Base-by-base conservation (phyloP, 257 asterid species). In the Solanum tarijense region DNA sequence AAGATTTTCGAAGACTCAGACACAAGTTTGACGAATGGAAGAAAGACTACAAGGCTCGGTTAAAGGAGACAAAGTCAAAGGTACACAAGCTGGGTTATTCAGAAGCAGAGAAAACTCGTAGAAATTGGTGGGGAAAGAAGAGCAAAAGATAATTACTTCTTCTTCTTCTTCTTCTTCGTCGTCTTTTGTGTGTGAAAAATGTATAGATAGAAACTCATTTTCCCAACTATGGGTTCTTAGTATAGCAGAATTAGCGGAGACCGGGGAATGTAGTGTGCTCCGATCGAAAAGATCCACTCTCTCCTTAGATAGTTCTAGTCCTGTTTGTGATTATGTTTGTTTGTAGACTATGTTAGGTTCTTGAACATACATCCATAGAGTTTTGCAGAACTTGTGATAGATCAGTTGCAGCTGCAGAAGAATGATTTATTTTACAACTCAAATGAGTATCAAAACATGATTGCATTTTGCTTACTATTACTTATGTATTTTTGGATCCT, bases 101-200 rank as follows among this genome's bases (percentile, higher is more conserved):
- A 66, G 96, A 96, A 52, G 90, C 90, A 29, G 98, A 93, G 86
- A 92, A 87, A 89, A 93, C 83, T 84, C 86, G 90, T 75, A 89
- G 92, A 85, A 91, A 69, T 76, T 96, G 99, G 99, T 95, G 98
- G 98, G 98, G 94, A 85, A 94, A 90, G 93, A 93, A 87, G 89
- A 91, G 87, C 93, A 91, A 89, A 81, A 88, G 87, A 87, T 71
- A 32, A 10, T 87, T 87, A 86, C 87, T 87, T 46, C 72, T 32
- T 41, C 83, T 36, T 74, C 41, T 1, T 8, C 83, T 35, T 8
- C 83, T 36, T 74, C 52, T 0, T 11, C 25, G 48, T 36, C 13
- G 18, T 48, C 38, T 41, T 29, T 41, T 38, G 83, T 72, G 35
- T 84, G 88, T 71, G 48, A 21, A 87, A 75, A 76, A 55, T 39